These are phyloP conservation scores for Ceratocystis cubensis DNA, from an alignment of 2,329 filamentous ascomycete genomes.

Conservation along the genomic window DNA sequence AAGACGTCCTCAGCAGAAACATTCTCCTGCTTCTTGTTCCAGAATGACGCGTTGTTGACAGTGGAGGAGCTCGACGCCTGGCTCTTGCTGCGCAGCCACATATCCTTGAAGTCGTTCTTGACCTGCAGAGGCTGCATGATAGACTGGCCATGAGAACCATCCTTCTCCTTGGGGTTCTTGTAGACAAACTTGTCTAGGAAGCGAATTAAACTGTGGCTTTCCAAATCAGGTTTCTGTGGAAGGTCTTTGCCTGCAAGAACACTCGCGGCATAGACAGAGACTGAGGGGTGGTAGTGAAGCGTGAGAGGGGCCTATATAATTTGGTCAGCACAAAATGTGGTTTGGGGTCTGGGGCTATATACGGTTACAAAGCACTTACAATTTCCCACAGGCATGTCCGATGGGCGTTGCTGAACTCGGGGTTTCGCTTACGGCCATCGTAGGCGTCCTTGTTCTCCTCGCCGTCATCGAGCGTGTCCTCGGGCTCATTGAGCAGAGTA, in stretches of 20 bases:
- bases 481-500: constrained; percentile 65
- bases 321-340: constrained; percentile 22
- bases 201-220: constrained; percentile 79
- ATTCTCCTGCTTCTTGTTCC: constrained; percentile 78
- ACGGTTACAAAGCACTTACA: constrained; percentile 33
- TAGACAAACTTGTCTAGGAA: constrained; percentile 99
- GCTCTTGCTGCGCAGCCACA: constrained; percentile 42
- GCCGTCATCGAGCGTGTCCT: constrained; percentile 58
- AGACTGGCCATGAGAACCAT: constrained; percentile 60
- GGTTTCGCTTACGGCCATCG: constrained; percentile 81
- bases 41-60: constrained; percentile 82
- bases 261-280: constrained; percentile 66
- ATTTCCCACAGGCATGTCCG: constrained; percentile 88
- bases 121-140: constrained; percentile 85
- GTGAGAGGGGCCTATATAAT: constrained; percentile 47
- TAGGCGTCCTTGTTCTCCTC: constrained; percentile 41
- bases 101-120: constrained; percentile 41
- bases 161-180: constrained; percentile 68
- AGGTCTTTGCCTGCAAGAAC: constrained; percentile 57
- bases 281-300: constrained; percentile 83
- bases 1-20: constrained; percentile 88
- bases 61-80: constrained; percentile 29
- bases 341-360: not conserved
- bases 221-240: constrained; percentile 79
- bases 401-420: constrained; percentile 86